Evolutionary conservation across 306 rosid genomes (phyloP).

Genomic region (Fragaria iinumae): DNA sequence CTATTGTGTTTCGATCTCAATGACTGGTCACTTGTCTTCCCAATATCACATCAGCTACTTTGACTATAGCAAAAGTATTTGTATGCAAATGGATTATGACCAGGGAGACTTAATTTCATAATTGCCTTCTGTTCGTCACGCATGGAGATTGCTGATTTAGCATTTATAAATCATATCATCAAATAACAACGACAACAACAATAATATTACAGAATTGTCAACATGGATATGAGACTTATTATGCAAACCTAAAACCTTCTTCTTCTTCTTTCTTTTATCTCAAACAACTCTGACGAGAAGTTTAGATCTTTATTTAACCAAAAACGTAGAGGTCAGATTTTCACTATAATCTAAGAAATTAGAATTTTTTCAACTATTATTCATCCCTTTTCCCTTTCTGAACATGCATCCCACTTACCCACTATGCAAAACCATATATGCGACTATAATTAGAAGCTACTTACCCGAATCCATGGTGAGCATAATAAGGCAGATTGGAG

Average conservation of each 20-base stretch:
- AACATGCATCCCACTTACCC: not conserved
- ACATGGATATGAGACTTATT: too few relatives aligned
- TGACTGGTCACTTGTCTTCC: not conserved
- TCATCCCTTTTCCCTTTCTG: not conserved
- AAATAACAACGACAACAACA: too few relatives aligned
- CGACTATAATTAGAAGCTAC: not conserved
- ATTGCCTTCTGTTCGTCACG: not conserved
- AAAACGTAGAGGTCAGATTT: not conserved
- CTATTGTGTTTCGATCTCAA: not conserved
- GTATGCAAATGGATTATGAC: not conserved
- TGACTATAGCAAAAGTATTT: not conserved
- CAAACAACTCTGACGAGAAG: too few relatives aligned
- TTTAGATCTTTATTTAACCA: too few relatives aligned
- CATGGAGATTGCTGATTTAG: not conserved
- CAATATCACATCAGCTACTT: not conserved
- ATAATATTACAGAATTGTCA: too few relatives aligned
- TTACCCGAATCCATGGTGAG: constrained; percentile 53
- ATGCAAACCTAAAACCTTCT: too few relatives aligned
- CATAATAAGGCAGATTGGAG: constrained; percentile 56
- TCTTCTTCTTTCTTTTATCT: too few relatives aligned
- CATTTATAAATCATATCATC: too few relatives aligned
- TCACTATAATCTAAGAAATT: not conserved
- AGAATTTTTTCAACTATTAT: too few relatives aligned
- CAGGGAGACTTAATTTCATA: not conserved
- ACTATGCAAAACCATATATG: too few relatives aligned